These are phyloP conservation scores for Spinellus fusiger DNA, from an alignment of 192 early-diverging fungal genomes.

Conservation along the genomic window DNA sequence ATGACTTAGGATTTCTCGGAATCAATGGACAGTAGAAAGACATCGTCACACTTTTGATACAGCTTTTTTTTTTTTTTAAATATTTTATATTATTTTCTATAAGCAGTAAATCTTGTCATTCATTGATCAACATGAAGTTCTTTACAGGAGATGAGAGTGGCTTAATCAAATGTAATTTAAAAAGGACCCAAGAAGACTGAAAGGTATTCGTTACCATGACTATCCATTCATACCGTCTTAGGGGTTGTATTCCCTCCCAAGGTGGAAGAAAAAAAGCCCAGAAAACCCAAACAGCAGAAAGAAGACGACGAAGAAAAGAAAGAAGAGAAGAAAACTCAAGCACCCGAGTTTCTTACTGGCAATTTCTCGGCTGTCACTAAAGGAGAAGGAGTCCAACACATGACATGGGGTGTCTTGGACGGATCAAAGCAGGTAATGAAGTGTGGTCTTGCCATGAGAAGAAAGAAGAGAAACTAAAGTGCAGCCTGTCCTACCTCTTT, in stretches of 20 bases:
- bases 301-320: slow-evolving; percentile 9
- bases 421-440: slow-evolving; percentile 18
- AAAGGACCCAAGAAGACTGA: neutral
- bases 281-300: slow-evolving; percentile 2
- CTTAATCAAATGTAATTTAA: slow-evolving; percentile 28
- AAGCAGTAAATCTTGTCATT: neutral
- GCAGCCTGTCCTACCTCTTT: neutral
- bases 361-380: slow-evolving; percentile 23
- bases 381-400: slow-evolving; percentile 12
- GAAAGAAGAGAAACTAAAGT: slow-evolving; percentile 1
- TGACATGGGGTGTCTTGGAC: slow-evolving; percentile 21
- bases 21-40: slow-evolving; percentile 1
- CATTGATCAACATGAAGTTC: slow-evolving; percentile 13
- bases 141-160: slow-evolving; percentile 37
- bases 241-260: slow-evolving; percentile 18
- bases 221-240: neutral
- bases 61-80: slow-evolving; percentile 2
- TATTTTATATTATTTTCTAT: neutral
- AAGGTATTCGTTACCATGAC: neutral
- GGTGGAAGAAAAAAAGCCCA: slow-evolving; percentile 10
- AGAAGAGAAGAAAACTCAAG: slow-evolving; percentile 11
- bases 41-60: neutral
- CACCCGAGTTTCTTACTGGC: slow-evolving; percentile 6
- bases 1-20: too few species aligned
- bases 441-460: slow-evolving; percentile 7